Evolutionary conservation across 1,284 basidiomycete species (phyloP).

Genomic region (Leccinum huronense): DNA sequence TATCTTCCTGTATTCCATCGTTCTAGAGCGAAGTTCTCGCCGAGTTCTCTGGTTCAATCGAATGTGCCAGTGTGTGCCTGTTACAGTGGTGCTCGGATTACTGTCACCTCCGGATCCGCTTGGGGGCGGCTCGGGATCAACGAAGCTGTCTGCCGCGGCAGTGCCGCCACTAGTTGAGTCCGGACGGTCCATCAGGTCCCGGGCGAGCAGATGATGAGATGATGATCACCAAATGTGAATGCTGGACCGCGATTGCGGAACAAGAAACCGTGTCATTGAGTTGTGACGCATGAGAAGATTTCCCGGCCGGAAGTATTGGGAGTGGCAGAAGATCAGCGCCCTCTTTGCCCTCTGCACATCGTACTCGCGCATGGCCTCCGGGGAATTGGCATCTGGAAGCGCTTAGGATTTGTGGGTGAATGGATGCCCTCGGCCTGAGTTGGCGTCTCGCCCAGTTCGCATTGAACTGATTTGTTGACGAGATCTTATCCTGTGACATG

Average conservation of each 20-base stretch:
- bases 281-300: slow-evolving; percentile 22
- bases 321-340: slow-evolving; percentile 40
- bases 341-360: slow-evolving; percentile 22
- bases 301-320: slow-evolving; percentile 39
- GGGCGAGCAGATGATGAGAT: slow-evolving; percentile 34
- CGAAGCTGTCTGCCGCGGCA: slow-evolving; percentile 2
- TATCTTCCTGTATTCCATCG: slow-evolving; percentile 26
- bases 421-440: slow-evolving; percentile 27
- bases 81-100: slow-evolving; percentile 8
- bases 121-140: slow-evolving; percentile 1
- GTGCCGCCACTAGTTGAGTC: slow-evolving; percentile 26
- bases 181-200: slow-evolving; percentile 18
- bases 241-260: slow-evolving; percentile 10
- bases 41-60: no score
- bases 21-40: no score
- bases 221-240: slow-evolving; percentile 26
- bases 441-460: slow-evolving; percentile 45
- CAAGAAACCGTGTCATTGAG: slow-evolving; percentile 13
- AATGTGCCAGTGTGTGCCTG: no score
- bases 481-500: slow-evolving; percentile 47
- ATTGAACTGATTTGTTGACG: slow-evolving; percentile 49
- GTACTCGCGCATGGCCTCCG: slow-evolving; percentile 27
- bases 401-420: slow-evolving; percentile 21
- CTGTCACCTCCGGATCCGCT: slow-evolving; percentile 1
- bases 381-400: slow-evolving; percentile 20